These are phyloP conservation scores for Voacanga thouarsii DNA, from an alignment of 257 asterid species.

Conservation along the genomic window DNA sequence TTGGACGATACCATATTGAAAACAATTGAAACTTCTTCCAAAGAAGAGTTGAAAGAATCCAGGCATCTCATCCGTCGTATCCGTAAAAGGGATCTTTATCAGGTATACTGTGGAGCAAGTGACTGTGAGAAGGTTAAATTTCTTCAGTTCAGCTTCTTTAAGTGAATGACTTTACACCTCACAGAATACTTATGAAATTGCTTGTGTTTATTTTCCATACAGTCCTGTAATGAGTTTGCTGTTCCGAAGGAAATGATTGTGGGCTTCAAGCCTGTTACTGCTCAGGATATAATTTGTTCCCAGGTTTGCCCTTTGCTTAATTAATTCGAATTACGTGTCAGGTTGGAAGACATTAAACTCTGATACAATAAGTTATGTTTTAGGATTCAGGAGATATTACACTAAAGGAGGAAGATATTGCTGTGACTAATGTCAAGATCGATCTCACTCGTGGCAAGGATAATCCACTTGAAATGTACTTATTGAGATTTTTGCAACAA, in stretches of 20 bases:
- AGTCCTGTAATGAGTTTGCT: conserved; percentile 88
- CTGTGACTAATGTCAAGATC: conserved; percentile 66
- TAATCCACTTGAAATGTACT: conserved; percentile 78
- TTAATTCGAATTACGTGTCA: background rate
- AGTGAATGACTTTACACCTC: no score
- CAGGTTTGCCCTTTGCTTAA: conserved; percentile 44
- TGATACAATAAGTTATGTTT: conserved; percentile 26
- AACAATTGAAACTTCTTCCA: conserved; percentile 63
- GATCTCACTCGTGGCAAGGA: conserved; percentile 70
- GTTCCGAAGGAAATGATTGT: conserved; percentile 79
- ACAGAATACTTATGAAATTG: background rate
- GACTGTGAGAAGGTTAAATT: background rate
- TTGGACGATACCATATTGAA: conserved; percentile 83
- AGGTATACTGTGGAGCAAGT: conserved; percentile 34
- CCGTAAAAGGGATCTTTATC: conserved; percentile 82
- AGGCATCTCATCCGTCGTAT: conserved; percentile 74
- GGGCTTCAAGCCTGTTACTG: conserved; percentile 55
- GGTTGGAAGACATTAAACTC: conserved; percentile 7
- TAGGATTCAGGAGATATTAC: conserved; percentile 53
- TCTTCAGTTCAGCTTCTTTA: background rate
- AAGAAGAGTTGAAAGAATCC: conserved; percentile 72
- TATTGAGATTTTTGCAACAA: background rate
- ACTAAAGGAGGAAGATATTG: conserved; percentile 67
- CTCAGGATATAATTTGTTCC: conserved; percentile 83
- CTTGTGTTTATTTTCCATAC: conserved; percentile 20